Conservation (phyloP, 2,329 filamentous ascomycete species). For the Pseudocercospora vitis region DNA sequence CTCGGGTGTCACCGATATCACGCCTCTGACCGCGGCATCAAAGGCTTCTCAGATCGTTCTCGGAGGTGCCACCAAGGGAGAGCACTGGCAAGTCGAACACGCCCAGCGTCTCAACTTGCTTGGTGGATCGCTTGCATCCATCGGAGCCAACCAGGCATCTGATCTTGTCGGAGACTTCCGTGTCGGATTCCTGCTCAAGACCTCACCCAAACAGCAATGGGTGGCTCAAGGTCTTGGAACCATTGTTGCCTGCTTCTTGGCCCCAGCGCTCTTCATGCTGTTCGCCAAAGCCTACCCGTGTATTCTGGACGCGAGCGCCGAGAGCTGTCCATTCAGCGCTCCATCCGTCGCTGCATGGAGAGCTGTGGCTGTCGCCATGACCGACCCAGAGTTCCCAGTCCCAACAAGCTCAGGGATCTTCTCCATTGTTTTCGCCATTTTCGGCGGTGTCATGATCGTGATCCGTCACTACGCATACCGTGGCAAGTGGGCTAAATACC, state of each 20-base stretch:
- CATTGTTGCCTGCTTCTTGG: slow-evolving; percentile 64
- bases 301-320: slow-evolving; percentile 53
- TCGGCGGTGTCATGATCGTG: slow-evolving; percentile 55
- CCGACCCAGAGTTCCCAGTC: slow-evolving; percentile 57
- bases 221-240: slow-evolving; percentile 64
- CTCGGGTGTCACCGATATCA: slow-evolving; percentile 55
- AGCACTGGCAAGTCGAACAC: slow-evolving; percentile 50
- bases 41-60: slow-evolving; percentile 70
- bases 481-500: slow-evolving; percentile 56
- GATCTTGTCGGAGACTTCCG: slow-evolving; percentile 64
- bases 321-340: slow-evolving; percentile 59
- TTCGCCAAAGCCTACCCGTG: slow-evolving; percentile 69
- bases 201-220: slow-evolving; percentile 65
- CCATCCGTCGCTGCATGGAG: slow-evolving; percentile 67
- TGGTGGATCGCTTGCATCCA: slow-evolving; percentile 53
- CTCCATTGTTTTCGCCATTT: slow-evolving; percentile 55
- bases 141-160: slow-evolving; percentile 45
- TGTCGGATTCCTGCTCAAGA: slow-evolving; percentile 66
- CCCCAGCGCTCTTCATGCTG: slow-evolving; percentile 66
- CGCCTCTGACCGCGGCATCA: slow-evolving; percentile 64
- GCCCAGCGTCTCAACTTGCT: slow-evolving; percentile 67
- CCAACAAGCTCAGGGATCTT: slow-evolving; percentile 59
- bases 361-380: slow-evolving; percentile 64
- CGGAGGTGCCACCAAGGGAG: slow-evolving; percentile 61
- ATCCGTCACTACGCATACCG: slow-evolving; percentile 57